Conservation (phyloP, 345 rosid species). For the Eutrema yunnanense region DNA sequence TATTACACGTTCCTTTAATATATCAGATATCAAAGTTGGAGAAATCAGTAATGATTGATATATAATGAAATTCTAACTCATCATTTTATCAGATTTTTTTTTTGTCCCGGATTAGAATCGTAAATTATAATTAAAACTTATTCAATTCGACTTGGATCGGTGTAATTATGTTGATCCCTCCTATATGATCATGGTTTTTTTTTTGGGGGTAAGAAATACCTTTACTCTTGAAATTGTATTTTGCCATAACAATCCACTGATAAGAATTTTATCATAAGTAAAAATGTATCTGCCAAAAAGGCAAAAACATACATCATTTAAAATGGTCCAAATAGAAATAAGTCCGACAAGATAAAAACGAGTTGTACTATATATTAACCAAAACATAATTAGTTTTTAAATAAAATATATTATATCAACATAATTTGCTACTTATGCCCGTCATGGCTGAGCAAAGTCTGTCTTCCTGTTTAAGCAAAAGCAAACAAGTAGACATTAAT, state of each 20-base stretch:
- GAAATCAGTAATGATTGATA: neutral
- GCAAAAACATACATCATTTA: neutral
- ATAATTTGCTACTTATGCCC: neutral
- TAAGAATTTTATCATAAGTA: neutral
- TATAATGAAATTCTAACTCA: neutral
- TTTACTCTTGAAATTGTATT: neutral
- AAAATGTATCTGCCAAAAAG: neutral
- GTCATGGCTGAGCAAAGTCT: conserved; percentile 25
- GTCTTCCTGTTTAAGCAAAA: conserved; percentile 23
- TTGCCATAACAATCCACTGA: neutral
- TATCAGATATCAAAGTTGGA: neutral
- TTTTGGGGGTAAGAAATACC: too few species aligned
- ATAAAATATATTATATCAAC: neutral
- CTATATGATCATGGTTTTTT: neutral
- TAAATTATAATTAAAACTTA: neutral
- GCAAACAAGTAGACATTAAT: conserved; percentile 10
- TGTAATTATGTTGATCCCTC: neutral
- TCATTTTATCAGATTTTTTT: too few species aligned
- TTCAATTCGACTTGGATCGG: neutral
- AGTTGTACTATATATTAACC: conserved; percentile 6
- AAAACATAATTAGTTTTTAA: neutral
- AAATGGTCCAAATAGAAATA: neutral
- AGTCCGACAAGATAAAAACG: conserved; percentile 18
- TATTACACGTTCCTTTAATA: neutral
- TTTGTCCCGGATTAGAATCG: neutral